Evolutionary conservation across 306 rosid genomes (phyloP).

Genomic region (Carpinus viminea): DNA sequence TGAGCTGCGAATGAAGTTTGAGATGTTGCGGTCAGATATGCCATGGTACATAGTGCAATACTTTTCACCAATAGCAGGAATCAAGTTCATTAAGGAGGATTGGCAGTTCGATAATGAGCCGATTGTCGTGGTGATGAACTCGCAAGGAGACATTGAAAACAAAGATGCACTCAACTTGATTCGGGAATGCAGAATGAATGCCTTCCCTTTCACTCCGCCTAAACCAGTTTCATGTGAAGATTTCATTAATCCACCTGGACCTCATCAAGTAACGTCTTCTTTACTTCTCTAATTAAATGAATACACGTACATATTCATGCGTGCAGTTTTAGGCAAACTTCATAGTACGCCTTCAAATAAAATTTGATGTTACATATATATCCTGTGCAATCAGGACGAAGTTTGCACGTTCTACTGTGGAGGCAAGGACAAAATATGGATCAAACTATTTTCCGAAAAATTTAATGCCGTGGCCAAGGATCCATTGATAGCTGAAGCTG

Average conservation of each 20-base stretch:
- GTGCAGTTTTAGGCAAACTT: no score
- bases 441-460: conserved; percentile 36
- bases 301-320: neutral
- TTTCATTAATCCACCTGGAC: no score
- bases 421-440: conserved; percentile 43
- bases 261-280: no score
- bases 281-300: no score
- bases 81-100: conserved; percentile 25
- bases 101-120: conserved; percentile 24
- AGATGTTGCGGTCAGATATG: neutral
- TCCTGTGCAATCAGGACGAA: conserved; percentile 21
- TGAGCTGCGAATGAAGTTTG: neutral
- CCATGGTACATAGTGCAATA: conserved; percentile 24
- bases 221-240: no score
- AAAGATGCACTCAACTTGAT: neutral
- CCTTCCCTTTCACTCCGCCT: no score
- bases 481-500: conserved; percentile 25
- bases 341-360: no score
- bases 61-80: conserved; percentile 8
- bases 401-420: conserved; percentile 47
- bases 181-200: no score
- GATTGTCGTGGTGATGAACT: conserved; percentile 18
- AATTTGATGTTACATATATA: neutral
- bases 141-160: neutral
- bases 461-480: conserved; percentile 29